Evolutionary conservation across 345 rosid genomes (phyloP).

Genomic region (Arabis alpina): DNA sequence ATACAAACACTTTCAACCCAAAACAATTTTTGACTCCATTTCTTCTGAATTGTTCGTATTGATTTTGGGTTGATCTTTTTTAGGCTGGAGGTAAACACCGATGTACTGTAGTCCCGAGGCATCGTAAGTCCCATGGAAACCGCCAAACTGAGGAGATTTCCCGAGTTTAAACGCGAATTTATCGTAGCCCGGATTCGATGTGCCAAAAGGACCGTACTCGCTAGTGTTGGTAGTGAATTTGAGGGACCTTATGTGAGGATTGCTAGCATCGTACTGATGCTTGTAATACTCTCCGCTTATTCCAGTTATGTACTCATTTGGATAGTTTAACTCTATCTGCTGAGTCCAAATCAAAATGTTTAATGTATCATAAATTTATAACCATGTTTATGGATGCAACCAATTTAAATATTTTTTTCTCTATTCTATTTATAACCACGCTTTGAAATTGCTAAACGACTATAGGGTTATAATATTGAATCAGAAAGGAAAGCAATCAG

Average conservation of each 20-base stretch:
- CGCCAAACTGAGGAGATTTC: constrained; percentile 37
- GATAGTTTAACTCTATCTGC: constrained; percentile 41
- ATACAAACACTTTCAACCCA: constrained; percentile 23
- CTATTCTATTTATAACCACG: background rate
- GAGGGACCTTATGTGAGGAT: constrained; percentile 41
- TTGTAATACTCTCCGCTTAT: constrained; percentile 41
- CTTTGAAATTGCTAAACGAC: background rate
- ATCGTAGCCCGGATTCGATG: background rate
- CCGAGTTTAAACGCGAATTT: constrained; percentile 36
- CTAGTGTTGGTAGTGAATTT: constrained; percentile 37
- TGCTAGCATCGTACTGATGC: constrained; percentile 25
- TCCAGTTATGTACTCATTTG: constrained; percentile 38
- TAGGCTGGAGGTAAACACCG: constrained; percentile 40
- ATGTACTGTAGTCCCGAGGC: constrained; percentile 35
- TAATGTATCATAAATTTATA: constrained; percentile 9
- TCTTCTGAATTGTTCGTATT: constrained; percentile 13
- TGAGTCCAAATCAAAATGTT: constrained; percentile 28
- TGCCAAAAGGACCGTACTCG: constrained; percentile 43
- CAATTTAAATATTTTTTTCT: background rate
- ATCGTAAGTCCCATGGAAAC: constrained; percentile 38
- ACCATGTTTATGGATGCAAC: background rate
- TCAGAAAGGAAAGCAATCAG: background rate
- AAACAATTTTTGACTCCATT: constrained; percentile 33
- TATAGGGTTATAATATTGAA: background rate
- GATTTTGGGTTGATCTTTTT: constrained; percentile 25